These are phyloP conservation scores for Trichoderma sp. DNA, from an alignment of 2,329 filamentous ascomycete species.

Conservation along the genomic window DNA sequence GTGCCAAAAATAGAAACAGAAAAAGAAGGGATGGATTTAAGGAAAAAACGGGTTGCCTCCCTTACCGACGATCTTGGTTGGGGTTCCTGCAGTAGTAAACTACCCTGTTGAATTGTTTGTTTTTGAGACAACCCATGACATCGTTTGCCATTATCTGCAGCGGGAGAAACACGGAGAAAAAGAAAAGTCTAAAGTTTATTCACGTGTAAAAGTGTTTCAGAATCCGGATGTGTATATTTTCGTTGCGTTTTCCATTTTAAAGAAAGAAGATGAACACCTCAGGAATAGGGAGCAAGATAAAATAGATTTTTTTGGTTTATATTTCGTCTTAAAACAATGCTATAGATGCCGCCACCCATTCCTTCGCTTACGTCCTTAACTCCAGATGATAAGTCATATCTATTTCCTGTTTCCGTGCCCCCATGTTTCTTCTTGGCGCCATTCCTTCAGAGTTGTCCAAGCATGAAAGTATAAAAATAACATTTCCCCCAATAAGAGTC, in stretches of 20 bases:
- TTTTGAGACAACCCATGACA: neutral
- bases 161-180: neutral
- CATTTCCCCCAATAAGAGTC: neutral
- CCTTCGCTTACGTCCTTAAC: constrained; percentile 7
- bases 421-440: neutral
- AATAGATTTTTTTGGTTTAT: neutral
- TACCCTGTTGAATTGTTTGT: neutral
- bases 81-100: constrained; percentile 12
- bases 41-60: constrained; percentile 4
- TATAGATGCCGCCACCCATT: constrained; percentile 13
- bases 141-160: neutral
- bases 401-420: neutral
- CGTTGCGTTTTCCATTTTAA: neutral
- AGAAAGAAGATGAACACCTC: too few relatives aligned
- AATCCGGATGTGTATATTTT: neutral
- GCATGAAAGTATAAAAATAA: neutral
- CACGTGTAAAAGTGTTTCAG: neutral
- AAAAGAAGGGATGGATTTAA: neutral
- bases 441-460: neutral
- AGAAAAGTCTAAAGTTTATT: neutral
- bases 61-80: constrained; percentile 12
- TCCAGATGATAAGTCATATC: constrained; percentile 8
- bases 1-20: constrained; percentile 17
- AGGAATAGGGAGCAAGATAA: neutral
- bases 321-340: neutral